phyloP scores from a whole-genome alignment of 345 rosid genomes.

The Ricinus communis region DNA sequence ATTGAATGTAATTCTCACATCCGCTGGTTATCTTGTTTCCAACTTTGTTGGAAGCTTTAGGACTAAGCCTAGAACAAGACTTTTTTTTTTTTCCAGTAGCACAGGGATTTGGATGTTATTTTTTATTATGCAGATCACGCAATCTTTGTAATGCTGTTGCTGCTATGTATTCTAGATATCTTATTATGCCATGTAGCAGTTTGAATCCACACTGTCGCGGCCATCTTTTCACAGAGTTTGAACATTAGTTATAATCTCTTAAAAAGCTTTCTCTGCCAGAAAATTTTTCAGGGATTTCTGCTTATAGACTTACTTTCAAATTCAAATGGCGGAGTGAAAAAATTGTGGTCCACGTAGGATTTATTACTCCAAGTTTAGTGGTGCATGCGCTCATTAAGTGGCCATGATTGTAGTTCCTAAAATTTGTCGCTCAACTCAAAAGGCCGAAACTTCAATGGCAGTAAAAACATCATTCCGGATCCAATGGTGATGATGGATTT shows the following conservation, averaged over 20 bases:
- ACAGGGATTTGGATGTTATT: background rate
- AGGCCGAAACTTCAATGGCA: background rate
- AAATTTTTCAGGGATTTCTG: too few relatives aligned
- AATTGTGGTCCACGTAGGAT: background rate
- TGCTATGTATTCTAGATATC: background rate
- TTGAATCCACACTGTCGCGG: too few relatives aligned
- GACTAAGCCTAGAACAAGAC: background rate
- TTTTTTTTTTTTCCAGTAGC: background rate
- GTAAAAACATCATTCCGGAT: background rate
- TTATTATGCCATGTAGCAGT: too few relatives aligned
- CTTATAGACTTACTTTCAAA: too few relatives aligned
- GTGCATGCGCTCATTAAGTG: background rate
- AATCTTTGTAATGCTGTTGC: background rate
- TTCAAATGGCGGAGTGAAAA: too few relatives aligned
- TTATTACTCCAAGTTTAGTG: background rate
- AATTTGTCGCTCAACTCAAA: background rate
- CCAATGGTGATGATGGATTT: too few relatives aligned
- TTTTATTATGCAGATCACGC: background rate
- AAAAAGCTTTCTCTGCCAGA: too few relatives aligned
- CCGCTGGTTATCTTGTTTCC: background rate
- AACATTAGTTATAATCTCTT: too few relatives aligned
- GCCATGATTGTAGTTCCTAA: background rate
- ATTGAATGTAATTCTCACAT: background rate
- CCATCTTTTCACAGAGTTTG: too few relatives aligned
- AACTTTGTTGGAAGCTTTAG: background rate